A percentile compares a stretch with the other conserved stretches of the same genome.
Conservation (phyloP, 768 basidiomycete species). For the Russula griseocarnosa region DNA sequence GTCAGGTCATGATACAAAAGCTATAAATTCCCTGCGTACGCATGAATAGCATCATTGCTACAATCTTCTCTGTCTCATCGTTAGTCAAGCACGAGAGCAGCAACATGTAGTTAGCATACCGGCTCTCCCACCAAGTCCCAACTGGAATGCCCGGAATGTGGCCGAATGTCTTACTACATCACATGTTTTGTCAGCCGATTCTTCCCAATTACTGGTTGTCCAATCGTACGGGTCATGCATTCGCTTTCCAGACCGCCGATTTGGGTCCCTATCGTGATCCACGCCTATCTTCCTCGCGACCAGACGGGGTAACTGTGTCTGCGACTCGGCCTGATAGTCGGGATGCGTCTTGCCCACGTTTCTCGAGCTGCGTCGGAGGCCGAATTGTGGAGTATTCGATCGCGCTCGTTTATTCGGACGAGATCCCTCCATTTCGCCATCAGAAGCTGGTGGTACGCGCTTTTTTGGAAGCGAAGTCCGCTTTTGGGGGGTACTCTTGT, state of each 20-base stretch:
- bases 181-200: background rate
- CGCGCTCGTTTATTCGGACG: slow-evolving; percentile 14
- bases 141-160: slow-evolving; percentile 73
- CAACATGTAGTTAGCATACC: slow-evolving; percentile 38
- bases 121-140: slow-evolving; percentile 78
- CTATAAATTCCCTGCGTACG: slow-evolving; percentile 46
- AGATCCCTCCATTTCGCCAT: background rate
- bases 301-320: slow-evolving; percentile 15
- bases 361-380: slow-evolving; percentile 62
- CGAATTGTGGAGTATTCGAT: slow-evolving; percentile 24
- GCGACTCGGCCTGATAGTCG: slow-evolving; percentile 48
- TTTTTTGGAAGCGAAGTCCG: background rate
- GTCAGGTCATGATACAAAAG: background rate
- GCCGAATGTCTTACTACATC: slow-evolving; percentile 68
- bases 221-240: slow-evolving; percentile 50
- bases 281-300: slow-evolving; percentile 28
- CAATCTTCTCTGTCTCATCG: slow-evolving; percentile 47
- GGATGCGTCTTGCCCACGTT: slow-evolving; percentile 51
- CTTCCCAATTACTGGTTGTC: background rate
- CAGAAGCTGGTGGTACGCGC: slow-evolving; percentile 1
- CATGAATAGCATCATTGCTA: slow-evolving; percentile 76
- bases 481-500: slow-evolving; percentile 3
- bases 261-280: slow-evolving; percentile 31
- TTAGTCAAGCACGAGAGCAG: slow-evolving; percentile 10
- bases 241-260: slow-evolving; percentile 33